Conservation (phyloP, 257 asterid genomes). For the Petunia axillaris region DNA sequence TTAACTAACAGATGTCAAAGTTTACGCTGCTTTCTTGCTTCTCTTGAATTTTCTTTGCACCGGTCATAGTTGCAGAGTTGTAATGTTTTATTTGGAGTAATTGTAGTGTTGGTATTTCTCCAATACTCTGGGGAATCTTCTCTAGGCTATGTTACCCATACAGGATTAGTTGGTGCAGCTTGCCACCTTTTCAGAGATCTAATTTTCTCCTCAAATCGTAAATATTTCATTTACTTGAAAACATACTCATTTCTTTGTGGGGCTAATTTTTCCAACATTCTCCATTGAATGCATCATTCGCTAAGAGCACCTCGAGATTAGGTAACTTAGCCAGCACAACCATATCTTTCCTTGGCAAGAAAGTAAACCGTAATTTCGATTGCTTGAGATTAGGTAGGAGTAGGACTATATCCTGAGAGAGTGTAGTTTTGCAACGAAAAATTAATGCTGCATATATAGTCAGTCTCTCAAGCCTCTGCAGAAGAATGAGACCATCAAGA, state of each 20-base stretch:
- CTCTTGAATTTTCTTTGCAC: background rate
- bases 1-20: too few relatives aligned
- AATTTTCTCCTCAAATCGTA: background rate
- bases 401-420: background rate
- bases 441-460: background rate
- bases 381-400: background rate
- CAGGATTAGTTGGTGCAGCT: background rate
- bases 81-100: background rate
- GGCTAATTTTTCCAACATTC: background rate
- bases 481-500: background rate
- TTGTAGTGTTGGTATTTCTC: background rate
- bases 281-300: background rate
- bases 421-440: rapidly evolving
- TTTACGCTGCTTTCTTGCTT: background rate
- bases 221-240: background rate
- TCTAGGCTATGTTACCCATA: rapidly evolving
- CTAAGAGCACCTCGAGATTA: slow-evolving; percentile 3
- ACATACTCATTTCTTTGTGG: background rate
- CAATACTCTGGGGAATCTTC: background rate
- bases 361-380: background rate
- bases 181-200: background rate
- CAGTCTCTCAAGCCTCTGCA: background rate
- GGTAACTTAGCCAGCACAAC: slow-evolving; percentile 11
- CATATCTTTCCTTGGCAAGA: background rate
- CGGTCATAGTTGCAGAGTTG: too few relatives aligned